Conservation (phyloP, 2,329 filamentous ascomycete genomes). For the Daldinia sp. region DNA sequence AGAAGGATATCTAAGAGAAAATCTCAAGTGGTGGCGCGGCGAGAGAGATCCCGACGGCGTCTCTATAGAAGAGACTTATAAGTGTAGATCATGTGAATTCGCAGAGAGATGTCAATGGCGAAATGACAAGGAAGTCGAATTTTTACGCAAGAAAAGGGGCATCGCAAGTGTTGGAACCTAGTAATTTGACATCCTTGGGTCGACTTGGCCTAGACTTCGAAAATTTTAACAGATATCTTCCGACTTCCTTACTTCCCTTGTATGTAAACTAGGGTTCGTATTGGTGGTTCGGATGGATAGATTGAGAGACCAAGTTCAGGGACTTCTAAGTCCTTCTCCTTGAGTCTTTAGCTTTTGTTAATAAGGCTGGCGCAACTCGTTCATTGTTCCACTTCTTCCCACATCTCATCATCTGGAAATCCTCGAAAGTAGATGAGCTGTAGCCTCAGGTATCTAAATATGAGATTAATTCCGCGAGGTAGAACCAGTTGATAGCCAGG, state of each 20-base stretch:
- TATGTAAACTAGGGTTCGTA: neutral
- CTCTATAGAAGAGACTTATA: constrained; percentile 85
- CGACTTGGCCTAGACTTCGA: neutral
- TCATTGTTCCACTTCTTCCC: too few relatives aligned
- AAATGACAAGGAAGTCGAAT: constrained; percentile 73
- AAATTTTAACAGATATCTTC: neutral
- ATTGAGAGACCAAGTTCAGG: too few relatives aligned
- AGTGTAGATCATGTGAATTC: constrained; percentile 89
- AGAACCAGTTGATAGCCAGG: too few relatives aligned
- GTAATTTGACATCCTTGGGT: neutral
- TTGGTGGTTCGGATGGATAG: too few relatives aligned
- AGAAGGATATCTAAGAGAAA: constrained; percentile 73
- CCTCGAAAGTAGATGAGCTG: too few relatives aligned
- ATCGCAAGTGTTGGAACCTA: neutral
- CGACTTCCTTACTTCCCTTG: neutral
- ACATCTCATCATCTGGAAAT: too few relatives aligned
- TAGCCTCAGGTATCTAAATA: too few relatives aligned
- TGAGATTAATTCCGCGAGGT: too few relatives aligned
- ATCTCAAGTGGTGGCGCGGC: constrained; percentile 91
- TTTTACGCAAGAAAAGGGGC: constrained; percentile 41
- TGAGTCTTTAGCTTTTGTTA: too few relatives aligned
- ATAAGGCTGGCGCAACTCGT: too few relatives aligned
- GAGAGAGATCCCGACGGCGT: constrained; percentile 79
- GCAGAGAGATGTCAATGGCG: constrained; percentile 83
- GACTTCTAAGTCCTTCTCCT: too few relatives aligned